Evolutionary conservation across 768 basidiomycete genomes (phyloP).

Genomic region (Porpolomopsis calyptriformis): DNA sequence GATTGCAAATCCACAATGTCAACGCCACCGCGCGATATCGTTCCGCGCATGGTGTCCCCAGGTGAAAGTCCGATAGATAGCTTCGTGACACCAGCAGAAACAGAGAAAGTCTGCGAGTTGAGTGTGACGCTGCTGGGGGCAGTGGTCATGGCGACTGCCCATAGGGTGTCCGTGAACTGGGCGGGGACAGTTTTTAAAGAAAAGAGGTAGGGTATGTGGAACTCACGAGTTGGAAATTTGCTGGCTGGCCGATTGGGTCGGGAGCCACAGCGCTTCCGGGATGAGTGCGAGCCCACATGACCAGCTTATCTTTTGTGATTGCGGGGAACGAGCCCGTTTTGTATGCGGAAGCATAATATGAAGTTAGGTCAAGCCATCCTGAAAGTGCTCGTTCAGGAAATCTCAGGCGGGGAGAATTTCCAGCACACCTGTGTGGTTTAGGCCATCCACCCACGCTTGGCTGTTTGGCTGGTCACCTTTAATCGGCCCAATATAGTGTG

Average conservation of each 20-base stretch:
- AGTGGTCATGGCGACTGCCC: conserved; percentile 58
- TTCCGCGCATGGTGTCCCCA: conserved; percentile 40
- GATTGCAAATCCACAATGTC: conserved; percentile 40
- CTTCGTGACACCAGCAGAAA: conserved; percentile 50
- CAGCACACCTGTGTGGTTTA: conserved; percentile 38
- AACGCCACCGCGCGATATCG: conserved; percentile 38
- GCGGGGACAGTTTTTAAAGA: conserved; percentile 7
- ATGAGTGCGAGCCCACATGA: conserved; percentile 66
- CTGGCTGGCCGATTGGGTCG: conserved; percentile 46
- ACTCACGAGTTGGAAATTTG: conserved; percentile 47
- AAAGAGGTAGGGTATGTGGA: conserved; percentile 9
- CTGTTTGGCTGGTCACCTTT: conserved; percentile 63
- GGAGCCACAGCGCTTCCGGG: conserved; percentile 41
- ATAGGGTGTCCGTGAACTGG: conserved; percentile 52
- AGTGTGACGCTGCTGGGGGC: conserved; percentile 47
- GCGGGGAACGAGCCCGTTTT: conserved; percentile 56
- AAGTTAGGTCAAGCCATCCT: conserved; percentile 59
- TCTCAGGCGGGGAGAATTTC: conserved; percentile 6
- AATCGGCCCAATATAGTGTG: conserved; percentile 73
- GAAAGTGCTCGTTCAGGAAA: not conserved
- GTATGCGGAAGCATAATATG: conserved; percentile 60
- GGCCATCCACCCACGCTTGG: conserved; percentile 62
- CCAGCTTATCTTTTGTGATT: conserved; percentile 48
- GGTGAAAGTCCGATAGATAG: conserved; percentile 46
- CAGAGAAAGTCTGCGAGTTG: conserved; percentile 33